A percentile compares a stretch with the other conserved stretches of the same genome.
Conservation (phyloP, 495 filamentous ascomycete genomes). For the Aspergillus carlsbadensis region DNA sequence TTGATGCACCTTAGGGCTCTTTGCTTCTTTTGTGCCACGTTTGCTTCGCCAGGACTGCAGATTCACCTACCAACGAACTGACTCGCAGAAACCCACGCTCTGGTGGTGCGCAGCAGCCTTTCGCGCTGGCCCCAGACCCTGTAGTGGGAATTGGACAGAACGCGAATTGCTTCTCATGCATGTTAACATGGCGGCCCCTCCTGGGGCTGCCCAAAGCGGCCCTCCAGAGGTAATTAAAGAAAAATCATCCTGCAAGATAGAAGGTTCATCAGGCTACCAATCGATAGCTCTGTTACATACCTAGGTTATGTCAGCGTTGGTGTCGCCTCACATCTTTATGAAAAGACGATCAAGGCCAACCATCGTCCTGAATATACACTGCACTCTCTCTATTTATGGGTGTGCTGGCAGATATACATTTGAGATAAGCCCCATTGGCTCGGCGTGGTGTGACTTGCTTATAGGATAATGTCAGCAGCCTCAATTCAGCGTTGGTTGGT, state of each 20-base stretch:
- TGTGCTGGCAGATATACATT: not conserved
- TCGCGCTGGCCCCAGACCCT: not conserved
- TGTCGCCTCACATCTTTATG: too few relatives aligned
- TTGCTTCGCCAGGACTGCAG: not conserved
- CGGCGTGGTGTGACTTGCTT: conserved; percentile 6
- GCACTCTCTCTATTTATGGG: not conserved
- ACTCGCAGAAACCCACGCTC: conserved; percentile 1
- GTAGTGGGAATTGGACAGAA: not conserved
- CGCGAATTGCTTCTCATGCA: too few relatives aligned
- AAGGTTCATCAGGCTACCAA: too few relatives aligned
- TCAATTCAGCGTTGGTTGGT: not conserved
- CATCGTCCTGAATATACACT: too few relatives aligned
- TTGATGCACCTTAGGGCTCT: not conserved
- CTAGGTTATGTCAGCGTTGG: too few relatives aligned
- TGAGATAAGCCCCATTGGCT: not conserved
- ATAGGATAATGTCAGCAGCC: conserved; percentile 5
- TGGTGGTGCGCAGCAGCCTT: not conserved
- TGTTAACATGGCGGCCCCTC: too few relatives aligned
- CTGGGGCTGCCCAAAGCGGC: too few relatives aligned
- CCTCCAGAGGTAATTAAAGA: too few relatives aligned
- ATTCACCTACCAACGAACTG: not conserved
- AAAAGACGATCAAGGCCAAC: too few relatives aligned
- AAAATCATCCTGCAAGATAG: too few relatives aligned
- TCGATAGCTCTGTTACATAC: too few relatives aligned
- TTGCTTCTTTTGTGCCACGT: conserved; percentile 11